Base-by-base conservation (phyloP, 2,329 filamentous ascomycete species). In the Monosporascus sp. region DNA sequence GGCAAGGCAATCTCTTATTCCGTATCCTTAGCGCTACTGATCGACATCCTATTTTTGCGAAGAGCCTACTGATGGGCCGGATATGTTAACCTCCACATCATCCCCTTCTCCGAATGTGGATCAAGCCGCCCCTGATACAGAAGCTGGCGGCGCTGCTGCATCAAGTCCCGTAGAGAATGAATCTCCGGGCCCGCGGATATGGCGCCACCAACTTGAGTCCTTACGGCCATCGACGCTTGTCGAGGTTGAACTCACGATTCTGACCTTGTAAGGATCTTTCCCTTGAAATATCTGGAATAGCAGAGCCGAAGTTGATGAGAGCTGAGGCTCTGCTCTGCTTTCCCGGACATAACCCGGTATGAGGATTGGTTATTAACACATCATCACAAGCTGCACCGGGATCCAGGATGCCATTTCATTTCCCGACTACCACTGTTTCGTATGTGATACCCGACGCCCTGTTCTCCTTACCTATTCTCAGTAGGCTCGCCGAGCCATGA, bases 401-500 rank as follows among this genome's bases (percentile, higher is more conserved):
- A 73, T 80, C 36, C 77, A 80, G 72, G 80, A 85, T 67, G 80
- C 81, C 48, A 76, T 80, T 20, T 77, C 81, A 2, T 85, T 83
- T 62, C 79, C 79, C 22, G 80, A 83, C 62, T 86, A 80, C 65
- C 76, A 78, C 66, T 83, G 80, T 63, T 85, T 86, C 65, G 79
- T 46, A 46, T 27, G 43, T 27, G 43, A 11, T 24, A 43, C 39
- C 39, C 24, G 39, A 31, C 7, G 25, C 5, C 31, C 3, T 6
- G n/a, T 24, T 15, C 24, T n/a, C 20, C 7, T 24, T 24, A 27
- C 22, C 24, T 8, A 24, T 20, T 8, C 18, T 18, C 11, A 5
- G 11, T 14, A 15, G 8, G 39, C 38, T 24, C 24, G 39, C 11
- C 17, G 39, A 43, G 9, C 22, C 39, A 24, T 20, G 39, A 20